Percentiles rank a stretch among this genome's conserved stretches.
These are phyloP conservation scores for Jackrogersella minutella DNA, from an alignment of 495 filamentous ascomycete species.

Conservation along the genomic window DNA sequence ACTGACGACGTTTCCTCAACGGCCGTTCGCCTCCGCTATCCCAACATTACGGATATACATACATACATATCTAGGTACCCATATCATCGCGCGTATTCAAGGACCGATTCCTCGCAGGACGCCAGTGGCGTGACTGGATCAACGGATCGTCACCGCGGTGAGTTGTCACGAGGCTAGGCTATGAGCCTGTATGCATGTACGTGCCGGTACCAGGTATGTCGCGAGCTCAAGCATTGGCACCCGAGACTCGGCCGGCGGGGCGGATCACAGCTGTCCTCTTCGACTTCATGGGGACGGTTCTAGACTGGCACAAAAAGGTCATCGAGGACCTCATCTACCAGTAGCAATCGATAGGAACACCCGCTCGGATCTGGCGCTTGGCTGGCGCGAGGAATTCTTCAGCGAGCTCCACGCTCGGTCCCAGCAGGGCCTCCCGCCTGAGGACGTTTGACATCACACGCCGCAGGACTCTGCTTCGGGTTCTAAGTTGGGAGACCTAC, in stretches of 20 bases:
- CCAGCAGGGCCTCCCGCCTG: slow-evolving; percentile 44
- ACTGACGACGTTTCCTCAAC: slow-evolving; percentile 8
- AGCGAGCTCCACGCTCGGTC: slow-evolving; percentile 51
- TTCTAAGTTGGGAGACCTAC: slow-evolving; percentile 42
- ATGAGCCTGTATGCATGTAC: not conserved
- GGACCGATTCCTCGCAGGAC: not conserved
- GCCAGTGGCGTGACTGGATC: slow-evolving; percentile 11
- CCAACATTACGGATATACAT: not conserved
- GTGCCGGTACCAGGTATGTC: slow-evolving; percentile 31
- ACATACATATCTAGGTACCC: too few species aligned
- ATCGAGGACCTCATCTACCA: slow-evolving; percentile 42
- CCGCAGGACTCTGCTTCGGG: slow-evolving; percentile 44
- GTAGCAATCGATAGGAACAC: slow-evolving; percentile 32
- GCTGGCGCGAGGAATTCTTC: slow-evolving; percentile 61
- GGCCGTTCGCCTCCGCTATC: not conserved
- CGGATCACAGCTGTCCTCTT: slow-evolving; percentile 55
- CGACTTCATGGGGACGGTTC: slow-evolving; percentile 59
- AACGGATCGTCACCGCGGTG: slow-evolving; percentile 2
- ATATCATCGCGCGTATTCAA: not conserved
- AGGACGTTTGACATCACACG: slow-evolving; percentile 62
- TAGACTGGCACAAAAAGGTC: slow-evolving; percentile 53
- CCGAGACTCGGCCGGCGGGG: slow-evolving; percentile 5
- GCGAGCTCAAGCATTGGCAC: slow-evolving; percentile 12
- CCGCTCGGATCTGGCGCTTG: slow-evolving; percentile 53
- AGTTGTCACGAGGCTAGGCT: slow-evolving; percentile 5